Conservation (phyloP, 352 stramenopile genomes). For the Pythium plurisporium region DNA sequence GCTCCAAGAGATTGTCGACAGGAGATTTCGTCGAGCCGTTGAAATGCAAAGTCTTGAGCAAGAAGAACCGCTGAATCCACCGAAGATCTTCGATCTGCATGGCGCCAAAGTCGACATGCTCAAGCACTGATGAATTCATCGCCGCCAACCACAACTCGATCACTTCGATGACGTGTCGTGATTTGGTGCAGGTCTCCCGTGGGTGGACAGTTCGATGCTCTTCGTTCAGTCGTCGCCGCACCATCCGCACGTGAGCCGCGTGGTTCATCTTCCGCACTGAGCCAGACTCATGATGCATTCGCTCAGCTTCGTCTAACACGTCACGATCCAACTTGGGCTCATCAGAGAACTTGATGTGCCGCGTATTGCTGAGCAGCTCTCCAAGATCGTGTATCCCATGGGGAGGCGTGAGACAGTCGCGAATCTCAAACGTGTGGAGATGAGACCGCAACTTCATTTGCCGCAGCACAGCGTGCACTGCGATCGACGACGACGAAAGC, state of each 20-base stretch:
- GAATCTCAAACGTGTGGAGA: slow-evolving; percentile 5
- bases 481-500: slow-evolving; percentile 6
- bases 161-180: background rate
- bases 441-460: slow-evolving; percentile 7
- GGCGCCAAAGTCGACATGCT: background rate
- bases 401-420: background rate
- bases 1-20: background rate
- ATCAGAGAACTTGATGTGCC: slow-evolving; percentile 3
- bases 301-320: slow-evolving; percentile 1
- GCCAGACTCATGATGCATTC: background rate
- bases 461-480: slow-evolving; percentile 7
- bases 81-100: slow-evolving; percentile 1
- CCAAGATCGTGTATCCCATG: background rate
- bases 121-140: background rate
- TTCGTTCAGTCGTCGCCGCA: slow-evolving; percentile 4
- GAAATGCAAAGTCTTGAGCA: slow-evolving; percentile 11
- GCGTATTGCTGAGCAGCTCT: background rate
- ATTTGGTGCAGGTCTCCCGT: too few species aligned
- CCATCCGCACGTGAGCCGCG: background rate
- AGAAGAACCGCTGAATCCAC: background rate
- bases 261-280: background rate
- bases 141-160: background rate
- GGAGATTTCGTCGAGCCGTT: background rate
- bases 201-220: background rate
- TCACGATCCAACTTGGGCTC: slow-evolving; percentile 6